These are phyloP conservation scores for Quercus glauca DNA, from an alignment of 306 rosid genomes.

Conservation along the genomic window DNA sequence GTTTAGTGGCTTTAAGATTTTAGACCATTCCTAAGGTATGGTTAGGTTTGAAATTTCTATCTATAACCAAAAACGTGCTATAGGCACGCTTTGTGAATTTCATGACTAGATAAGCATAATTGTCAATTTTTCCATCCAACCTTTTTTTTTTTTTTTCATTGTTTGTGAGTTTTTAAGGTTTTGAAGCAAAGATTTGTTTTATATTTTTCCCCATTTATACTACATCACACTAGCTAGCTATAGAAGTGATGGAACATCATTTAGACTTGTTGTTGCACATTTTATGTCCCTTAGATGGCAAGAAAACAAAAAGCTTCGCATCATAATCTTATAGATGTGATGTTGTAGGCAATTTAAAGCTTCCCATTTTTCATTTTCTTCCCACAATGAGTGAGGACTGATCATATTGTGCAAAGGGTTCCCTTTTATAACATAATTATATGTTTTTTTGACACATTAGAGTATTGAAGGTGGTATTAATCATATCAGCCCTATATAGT, in stretches of 20 bases:
- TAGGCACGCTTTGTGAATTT: constrained; percentile 29
- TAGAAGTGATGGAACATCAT: constrained; percentile 10
- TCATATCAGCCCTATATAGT: constrained; percentile 11
- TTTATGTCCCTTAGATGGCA: constrained; percentile 35
- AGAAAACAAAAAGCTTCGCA: constrained; percentile 33
- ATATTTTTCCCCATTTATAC: not conserved
- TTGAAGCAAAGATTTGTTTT: not conserved
- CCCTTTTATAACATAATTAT: constrained; percentile 26
- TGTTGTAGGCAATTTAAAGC: constrained; percentile 18
- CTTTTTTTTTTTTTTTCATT: not conserved
- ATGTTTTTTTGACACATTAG: constrained; percentile 9
- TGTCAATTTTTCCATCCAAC: not conserved
- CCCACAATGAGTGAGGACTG: constrained; percentile 24
- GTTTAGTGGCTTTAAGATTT: constrained; percentile 26
- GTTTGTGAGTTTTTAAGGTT: not conserved
- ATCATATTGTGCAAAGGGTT: constrained; percentile 19
- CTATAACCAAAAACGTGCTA: constrained; percentile 49
- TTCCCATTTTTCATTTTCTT: not conserved
- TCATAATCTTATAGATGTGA: constrained; percentile 22
- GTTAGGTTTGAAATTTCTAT: constrained; percentile 13
- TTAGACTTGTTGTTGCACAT: constrained; percentile 21
- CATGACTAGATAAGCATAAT: not conserved
- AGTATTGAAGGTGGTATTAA: constrained; percentile 21
- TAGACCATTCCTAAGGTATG: constrained; percentile 28
- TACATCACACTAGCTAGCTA: not conserved